Evolutionary conservation across 768 basidiomycete genomes (phyloP).

Genomic region (Dentipellis sp.): DNA sequence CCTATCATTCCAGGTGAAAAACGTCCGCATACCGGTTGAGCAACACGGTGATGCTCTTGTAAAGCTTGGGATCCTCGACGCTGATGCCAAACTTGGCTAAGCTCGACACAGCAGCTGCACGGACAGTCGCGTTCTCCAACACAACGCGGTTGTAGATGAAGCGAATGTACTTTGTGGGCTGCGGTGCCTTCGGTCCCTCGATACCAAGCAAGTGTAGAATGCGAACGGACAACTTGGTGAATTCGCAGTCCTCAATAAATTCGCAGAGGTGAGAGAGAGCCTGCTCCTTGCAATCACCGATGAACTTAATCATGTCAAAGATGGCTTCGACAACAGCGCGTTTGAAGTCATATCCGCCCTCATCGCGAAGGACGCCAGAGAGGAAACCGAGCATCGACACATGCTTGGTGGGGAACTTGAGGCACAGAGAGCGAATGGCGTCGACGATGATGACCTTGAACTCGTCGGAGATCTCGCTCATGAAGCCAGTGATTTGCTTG

Average conservation of each 20-base stretch:
- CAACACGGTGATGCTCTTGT: constrained; percentile 81
- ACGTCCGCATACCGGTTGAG: constrained; percentile 55
- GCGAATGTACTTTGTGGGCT: constrained; percentile 96
- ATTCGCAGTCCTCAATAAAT: constrained; percentile 99
- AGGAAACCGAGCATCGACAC: constrained; percentile 96
- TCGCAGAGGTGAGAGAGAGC: constrained; percentile 97
- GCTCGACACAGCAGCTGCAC: constrained; percentile 91
- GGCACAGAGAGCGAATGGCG: constrained; percentile 93
- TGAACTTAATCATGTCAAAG: constrained; percentile 99
- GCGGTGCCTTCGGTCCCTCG: constrained; percentile 93
- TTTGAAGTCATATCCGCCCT: constrained; percentile 99
- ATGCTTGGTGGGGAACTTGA: constrained; percentile 98
- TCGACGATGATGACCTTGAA: constrained; percentile 99
- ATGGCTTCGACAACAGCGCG: constrained; percentile 98
- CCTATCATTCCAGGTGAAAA: constrained; percentile 1
- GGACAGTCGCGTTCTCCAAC: constrained; percentile 93
- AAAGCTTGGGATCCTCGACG: constrained; percentile 60
- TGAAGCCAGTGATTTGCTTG: constrained; percentile 98
- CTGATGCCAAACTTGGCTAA: constrained; percentile 93
- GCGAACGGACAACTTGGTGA: constrained; percentile 96
- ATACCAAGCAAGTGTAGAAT: constrained; percentile 92
- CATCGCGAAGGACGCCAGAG: constrained; percentile 92
- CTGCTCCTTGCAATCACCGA: constrained; percentile 91
- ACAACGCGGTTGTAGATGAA: constrained; percentile 99
- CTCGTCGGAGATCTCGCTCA: constrained; percentile 99